These are phyloP conservation scores for Fusarium nisikadoi DNA, from an alignment of 2,329 filamentous ascomycete genomes.

Conservation along the genomic window DNA sequence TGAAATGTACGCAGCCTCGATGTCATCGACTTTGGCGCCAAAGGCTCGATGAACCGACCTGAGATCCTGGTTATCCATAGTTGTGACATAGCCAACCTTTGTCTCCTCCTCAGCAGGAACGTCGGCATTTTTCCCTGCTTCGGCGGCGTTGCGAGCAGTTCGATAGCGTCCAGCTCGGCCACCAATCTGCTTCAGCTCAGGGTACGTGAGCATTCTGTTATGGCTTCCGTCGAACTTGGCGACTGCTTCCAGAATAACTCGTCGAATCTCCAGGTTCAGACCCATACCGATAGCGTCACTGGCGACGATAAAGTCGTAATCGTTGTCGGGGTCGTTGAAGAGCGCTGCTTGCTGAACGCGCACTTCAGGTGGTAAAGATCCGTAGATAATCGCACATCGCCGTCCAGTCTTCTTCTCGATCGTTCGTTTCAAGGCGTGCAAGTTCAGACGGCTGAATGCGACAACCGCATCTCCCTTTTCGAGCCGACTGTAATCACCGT, in stretches of 20 bases:
- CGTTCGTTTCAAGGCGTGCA: constrained; percentile 81
- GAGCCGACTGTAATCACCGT: constrained; percentile 72
- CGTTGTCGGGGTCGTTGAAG: constrained; percentile 95
- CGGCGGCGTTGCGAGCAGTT: constrained; percentile 60
- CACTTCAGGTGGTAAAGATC: constrained; percentile 89
- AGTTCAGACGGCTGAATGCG: constrained; percentile 81
- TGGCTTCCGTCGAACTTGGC: constrained; percentile 75
- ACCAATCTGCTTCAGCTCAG: constrained; percentile 94
- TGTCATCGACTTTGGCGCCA: constrained; percentile 68
- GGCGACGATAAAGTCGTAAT: constrained; percentile 93
- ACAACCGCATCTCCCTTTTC: constrained; percentile 93
- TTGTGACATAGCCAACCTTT: constrained; percentile 80
- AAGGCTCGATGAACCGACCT: constrained; percentile 71
- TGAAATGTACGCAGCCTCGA: constrained; percentile 77
- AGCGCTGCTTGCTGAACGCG: constrained; percentile 89
- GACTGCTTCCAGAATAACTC: constrained; percentile 85
- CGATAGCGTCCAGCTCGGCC: constrained; percentile 90
- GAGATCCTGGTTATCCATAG: constrained; percentile 78
- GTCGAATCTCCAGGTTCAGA: constrained; percentile 89
- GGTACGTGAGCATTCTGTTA: constrained; percentile 69
- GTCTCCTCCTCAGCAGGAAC: constrained; percentile 40
- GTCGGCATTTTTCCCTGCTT: not conserved
- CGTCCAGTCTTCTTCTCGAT: constrained; percentile 81
- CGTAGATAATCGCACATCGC: constrained; percentile 93
- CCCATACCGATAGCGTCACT: constrained; percentile 99